Conservation (phyloP, 495 filamentous ascomycete species). For the Aspergillus hancockii region DNA sequence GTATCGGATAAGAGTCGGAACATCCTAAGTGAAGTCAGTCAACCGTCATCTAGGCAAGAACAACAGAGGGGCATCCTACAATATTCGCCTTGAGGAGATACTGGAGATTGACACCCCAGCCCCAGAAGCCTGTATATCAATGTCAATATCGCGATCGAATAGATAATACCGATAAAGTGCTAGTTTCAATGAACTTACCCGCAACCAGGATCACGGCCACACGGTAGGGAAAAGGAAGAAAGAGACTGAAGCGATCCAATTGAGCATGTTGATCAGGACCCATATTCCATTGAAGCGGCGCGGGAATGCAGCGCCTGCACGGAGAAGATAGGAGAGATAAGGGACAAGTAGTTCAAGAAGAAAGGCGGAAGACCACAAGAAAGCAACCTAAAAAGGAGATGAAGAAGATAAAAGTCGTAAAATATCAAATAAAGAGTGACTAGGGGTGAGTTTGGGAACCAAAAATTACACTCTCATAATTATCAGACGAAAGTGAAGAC, state of each 20-base stretch:
- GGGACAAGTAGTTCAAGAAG: constrained; percentile 9
- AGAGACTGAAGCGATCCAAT: constrained; percentile 81
- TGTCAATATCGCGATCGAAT: constrained; percentile 14
- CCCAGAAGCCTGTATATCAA: constrained; percentile 71
- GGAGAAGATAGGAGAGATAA: constrained; percentile 5
- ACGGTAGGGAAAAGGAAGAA: constrained; percentile 83
- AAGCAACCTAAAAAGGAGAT: neutral
- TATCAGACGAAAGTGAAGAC: constrained; percentile 16
- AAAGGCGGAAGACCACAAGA: constrained; percentile 15
- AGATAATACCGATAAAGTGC: neutral
- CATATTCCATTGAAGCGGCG: constrained; percentile 60
- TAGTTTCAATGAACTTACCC: constrained; percentile 49
- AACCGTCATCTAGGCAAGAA: constrained; percentile 12
- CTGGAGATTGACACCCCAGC: constrained; percentile 85
- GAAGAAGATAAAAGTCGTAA: constrained; percentile 10
- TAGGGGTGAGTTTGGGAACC: constrained; percentile 37
- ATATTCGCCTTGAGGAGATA: constrained; percentile 73
- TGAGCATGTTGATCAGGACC: constrained; percentile 77
- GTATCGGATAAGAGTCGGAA: constrained; percentile 77
- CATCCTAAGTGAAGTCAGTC: constrained; percentile 54
- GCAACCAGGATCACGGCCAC: constrained; percentile 77
- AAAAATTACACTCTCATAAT: constrained; percentile 15
- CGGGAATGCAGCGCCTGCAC: constrained; percentile 18
- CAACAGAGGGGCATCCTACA: constrained; percentile 43
- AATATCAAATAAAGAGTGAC: constrained; percentile 36